These are phyloP conservation scores for Claviceps paspali DNA, from an alignment of 2,329 filamentous ascomycete genomes.

Conservation along the genomic window DNA sequence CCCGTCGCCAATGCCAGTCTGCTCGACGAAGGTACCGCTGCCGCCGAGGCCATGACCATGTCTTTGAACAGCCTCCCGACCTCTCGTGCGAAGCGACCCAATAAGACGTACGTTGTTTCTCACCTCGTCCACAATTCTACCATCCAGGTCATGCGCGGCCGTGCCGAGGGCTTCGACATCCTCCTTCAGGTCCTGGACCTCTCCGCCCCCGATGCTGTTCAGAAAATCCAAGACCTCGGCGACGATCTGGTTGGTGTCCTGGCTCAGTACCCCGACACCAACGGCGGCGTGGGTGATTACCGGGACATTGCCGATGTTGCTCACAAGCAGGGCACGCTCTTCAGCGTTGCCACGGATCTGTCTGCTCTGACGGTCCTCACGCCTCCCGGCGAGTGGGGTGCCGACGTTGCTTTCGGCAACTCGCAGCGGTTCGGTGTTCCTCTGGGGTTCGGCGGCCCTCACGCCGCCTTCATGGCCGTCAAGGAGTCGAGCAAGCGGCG, in stretches of 20 bases:
- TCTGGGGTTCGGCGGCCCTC: constrained; percentile 84
- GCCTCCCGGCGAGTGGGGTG: constrained; percentile 85
- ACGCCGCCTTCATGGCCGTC: constrained; percentile 91
- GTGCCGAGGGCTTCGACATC: constrained; percentile 85
- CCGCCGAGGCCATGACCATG: constrained; percentile 90
- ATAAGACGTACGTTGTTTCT: constrained; percentile 75
- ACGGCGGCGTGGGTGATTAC: constrained; percentile 67
- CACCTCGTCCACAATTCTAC: constrained; percentile 74
- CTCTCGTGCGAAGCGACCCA: constrained; percentile 55
- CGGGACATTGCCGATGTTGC: constrained; percentile 57
- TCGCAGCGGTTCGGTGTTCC: constrained; percentile 86
- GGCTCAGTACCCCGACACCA: constrained; percentile 89
- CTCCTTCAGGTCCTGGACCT: constrained; percentile 61
- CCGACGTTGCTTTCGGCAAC: constrained; percentile 88
- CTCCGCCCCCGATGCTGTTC: constrained; percentile 41
- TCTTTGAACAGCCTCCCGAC: constrained; percentile 62
- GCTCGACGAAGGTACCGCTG: constrained; percentile 81
- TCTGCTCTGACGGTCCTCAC: constrained; percentile 75
- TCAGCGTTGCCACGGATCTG: constrained; percentile 81
- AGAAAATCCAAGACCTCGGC: constrained; percentile 56
- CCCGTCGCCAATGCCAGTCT: constrained; percentile 83
- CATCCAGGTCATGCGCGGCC: constrained; percentile 65
- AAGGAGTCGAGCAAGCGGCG: constrained; percentile 86
- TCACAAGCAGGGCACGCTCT: constrained; percentile 61
- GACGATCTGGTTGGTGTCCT: constrained; percentile 77